These are phyloP conservation scores for Chondrus crispus DNA, from an alignment of 23 red algal species.

Conservation along the genomic window DNA sequence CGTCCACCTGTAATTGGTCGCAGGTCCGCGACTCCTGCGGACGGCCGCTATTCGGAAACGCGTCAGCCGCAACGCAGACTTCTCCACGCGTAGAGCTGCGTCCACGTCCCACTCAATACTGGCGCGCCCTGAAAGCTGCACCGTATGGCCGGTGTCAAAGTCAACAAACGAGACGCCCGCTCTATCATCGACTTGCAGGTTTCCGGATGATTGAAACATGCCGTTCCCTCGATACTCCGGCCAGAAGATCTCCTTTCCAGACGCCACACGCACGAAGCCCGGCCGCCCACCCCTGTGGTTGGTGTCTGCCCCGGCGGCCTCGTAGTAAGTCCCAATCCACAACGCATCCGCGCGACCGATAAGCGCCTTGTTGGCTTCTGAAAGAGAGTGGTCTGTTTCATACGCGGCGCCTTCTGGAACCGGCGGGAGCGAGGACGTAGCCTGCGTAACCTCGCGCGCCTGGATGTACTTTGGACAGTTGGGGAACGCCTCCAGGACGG, in stretches of 20 bases:
- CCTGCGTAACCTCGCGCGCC: neutral
- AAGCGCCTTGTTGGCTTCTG: neutral
- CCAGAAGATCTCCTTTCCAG: conserved; percentile 19
- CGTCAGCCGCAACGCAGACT: neutral
- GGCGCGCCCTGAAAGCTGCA: conserved; percentile 66
- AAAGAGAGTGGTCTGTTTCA: conserved; percentile 14
- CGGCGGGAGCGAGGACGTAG: neutral
- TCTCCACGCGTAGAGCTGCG: neutral
- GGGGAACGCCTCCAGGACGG: conserved; percentile 60
- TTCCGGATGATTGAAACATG: conserved; percentile 66
- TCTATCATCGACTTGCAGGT: conserved; percentile 35
- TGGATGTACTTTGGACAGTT: conserved; percentile 88
- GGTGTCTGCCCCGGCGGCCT: conserved; percentile 27
- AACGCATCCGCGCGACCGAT: conserved; percentile 45
- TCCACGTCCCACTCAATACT: conserved; percentile 23
- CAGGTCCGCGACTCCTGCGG: conserved; percentile 16
- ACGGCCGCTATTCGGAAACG: conserved; percentile 30
- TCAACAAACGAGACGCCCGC: conserved; percentile 61
- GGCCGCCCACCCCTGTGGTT: conserved; percentile 65
- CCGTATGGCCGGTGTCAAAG: conserved; percentile 21
- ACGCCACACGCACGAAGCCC: conserved; percentile 38
- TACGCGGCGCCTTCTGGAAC: neutral
- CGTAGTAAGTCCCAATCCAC: conserved; percentile 58
- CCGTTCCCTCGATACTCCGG: conserved; percentile 80
- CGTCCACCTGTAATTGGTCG: conserved; percentile 56